Evolutionary conservation across 1,284 basidiomycete species (phyloP).

Genomic region (Cryptococcus floricola): DNA sequence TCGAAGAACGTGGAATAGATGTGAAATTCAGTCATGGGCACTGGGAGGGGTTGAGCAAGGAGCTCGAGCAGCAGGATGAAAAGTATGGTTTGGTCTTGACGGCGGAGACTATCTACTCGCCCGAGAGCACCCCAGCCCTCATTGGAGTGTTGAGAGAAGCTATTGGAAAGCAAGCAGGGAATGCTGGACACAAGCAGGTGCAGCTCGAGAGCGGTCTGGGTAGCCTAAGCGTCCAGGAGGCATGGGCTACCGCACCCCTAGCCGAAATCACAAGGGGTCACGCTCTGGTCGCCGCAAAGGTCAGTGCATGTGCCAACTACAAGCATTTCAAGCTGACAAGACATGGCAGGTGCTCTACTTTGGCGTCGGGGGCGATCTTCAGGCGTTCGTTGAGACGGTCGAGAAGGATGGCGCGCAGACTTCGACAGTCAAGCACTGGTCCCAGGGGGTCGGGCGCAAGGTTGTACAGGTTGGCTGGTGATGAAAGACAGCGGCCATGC

Average conservation of each 20-base stretch:
- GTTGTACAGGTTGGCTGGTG: slow-evolving; percentile 62
- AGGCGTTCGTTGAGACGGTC: slow-evolving; percentile 64
- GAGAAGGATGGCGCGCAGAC: slow-evolving; percentile 47
- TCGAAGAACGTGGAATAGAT: slow-evolving; percentile 57
- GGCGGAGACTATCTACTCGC: slow-evolving; percentile 87
- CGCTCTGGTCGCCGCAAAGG: slow-evolving; percentile 47
- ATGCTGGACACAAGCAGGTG: slow-evolving; percentile 7
- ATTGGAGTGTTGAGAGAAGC: slow-evolving; percentile 52
- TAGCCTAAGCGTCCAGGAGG: slow-evolving; percentile 22
- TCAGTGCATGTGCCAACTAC: slow-evolving; percentile 24
- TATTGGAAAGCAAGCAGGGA: slow-evolving; percentile 1
- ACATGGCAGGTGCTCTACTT: slow-evolving; percentile 76
- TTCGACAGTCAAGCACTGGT: slow-evolving; percentile 53
- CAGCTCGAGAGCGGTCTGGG: slow-evolving; percentile 29
- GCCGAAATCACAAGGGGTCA: slow-evolving; percentile 15
- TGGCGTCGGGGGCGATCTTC: slow-evolving; percentile 86
- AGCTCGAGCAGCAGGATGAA: slow-evolving; percentile 11
- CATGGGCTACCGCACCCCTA: slow-evolving; percentile 20
- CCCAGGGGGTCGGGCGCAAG: slow-evolving; percentile 62
- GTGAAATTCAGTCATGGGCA: slow-evolving; percentile 77
- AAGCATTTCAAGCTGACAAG: slow-evolving; percentile 2
- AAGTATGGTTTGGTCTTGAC: slow-evolving; percentile 73
- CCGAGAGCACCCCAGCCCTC: slow-evolving; percentile 64
- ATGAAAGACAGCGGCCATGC: no score
- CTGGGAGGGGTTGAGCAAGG: slow-evolving; percentile 56